Conservation (phyloP, 2,329 filamentous ascomycete genomes). For the Dactylellina sp. region DNA sequence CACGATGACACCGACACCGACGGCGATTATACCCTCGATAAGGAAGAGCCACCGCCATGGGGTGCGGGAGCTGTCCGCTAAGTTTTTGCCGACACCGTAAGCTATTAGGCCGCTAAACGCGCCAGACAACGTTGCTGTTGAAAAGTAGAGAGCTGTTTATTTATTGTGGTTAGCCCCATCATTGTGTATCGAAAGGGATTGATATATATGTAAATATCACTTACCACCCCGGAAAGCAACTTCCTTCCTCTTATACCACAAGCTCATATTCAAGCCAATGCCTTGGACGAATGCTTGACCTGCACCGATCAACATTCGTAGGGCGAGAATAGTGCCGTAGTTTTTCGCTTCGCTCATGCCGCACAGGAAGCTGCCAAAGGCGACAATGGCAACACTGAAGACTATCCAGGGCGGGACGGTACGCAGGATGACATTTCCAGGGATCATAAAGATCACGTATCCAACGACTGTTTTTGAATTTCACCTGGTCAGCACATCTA, state of each 20-base stretch:
- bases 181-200: neutral
- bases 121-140: conserved; percentile 68
- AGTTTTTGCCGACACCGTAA: conserved; percentile 65
- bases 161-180: no score
- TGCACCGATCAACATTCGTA: conserved; percentile 24
- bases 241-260: conserved; percentile 35
- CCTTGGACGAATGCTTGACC: conserved; percentile 40
- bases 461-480: conserved; percentile 15
- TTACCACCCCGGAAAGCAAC: conserved; percentile 29
- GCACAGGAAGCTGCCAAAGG: conserved; percentile 25
- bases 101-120: conserved; percentile 70
- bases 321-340: conserved; percentile 18
- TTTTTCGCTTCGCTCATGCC: conserved; percentile 22
- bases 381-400: conserved; percentile 21
- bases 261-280: conserved; percentile 19
- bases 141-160: conserved; percentile 69
- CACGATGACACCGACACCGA: conserved; percentile 63
- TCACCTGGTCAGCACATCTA: no score
- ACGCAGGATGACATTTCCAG: conserved; percentile 28
- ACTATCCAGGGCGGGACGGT: conserved; percentile 24
- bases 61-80: conserved; percentile 69
- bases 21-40: conserved; percentile 71
- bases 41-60: conserved; percentile 88
- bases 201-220: neutral
- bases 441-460: conserved; percentile 38